These are phyloP conservation scores for Ramularia collo-cygni DNA, from an alignment of 2,329 filamentous ascomycete genomes.

Conservation along the genomic window DNA sequence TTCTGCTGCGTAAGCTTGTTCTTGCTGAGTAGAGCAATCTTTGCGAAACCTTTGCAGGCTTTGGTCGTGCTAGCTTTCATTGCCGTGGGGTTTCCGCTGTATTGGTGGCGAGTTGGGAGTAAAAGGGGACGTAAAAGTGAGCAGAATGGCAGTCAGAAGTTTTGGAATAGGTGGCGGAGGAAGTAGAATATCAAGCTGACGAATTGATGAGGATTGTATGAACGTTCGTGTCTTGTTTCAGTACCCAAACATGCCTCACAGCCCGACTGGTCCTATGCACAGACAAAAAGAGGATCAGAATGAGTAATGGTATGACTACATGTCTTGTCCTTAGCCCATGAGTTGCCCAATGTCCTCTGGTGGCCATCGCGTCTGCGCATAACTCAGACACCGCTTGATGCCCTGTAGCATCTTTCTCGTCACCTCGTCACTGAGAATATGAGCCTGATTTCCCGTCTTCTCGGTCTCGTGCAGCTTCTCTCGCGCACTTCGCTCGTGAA, in stretches of 20 bases:
- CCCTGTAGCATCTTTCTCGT: slow-evolving; percentile 95
- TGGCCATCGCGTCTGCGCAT: slow-evolving; percentile 94
- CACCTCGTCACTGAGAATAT: slow-evolving; percentile 94
- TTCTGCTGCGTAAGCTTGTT: slow-evolving; percentile 98
- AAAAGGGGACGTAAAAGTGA: slow-evolving; percentile 32
- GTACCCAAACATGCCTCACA: too few relatives aligned
- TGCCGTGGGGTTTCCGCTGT: slow-evolving; percentile 74
- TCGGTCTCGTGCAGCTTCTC: slow-evolving; percentile 84
- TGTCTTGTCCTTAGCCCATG: slow-evolving; percentile 76
- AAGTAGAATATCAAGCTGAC: slow-evolving; percentile 3
- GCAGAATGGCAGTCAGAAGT: slow-evolving; percentile 30
- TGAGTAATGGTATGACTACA: too few relatives aligned
- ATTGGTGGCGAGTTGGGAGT: slow-evolving; percentile 75
- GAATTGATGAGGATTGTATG: slow-evolving; percentile 3
- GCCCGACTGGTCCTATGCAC: too few relatives aligned
- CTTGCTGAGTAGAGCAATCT: slow-evolving; percentile 77
- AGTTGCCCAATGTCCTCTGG: slow-evolving; percentile 86
- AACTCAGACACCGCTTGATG: slow-evolving; percentile 93
- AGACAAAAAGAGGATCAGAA: too few relatives aligned
- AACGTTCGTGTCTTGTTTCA: too few relatives aligned
- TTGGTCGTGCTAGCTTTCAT: slow-evolving; percentile 81
- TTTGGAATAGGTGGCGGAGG: slow-evolving; percentile 39
- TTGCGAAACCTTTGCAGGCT: slow-evolving; percentile 86
- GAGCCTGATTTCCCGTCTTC: slow-evolving; percentile 58
- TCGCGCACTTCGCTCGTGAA: slow-evolving; percentile 90